phyloP scores from a whole-genome alignment of 768 basidiomycete genomes.

The Lentinula boryana region DNA sequence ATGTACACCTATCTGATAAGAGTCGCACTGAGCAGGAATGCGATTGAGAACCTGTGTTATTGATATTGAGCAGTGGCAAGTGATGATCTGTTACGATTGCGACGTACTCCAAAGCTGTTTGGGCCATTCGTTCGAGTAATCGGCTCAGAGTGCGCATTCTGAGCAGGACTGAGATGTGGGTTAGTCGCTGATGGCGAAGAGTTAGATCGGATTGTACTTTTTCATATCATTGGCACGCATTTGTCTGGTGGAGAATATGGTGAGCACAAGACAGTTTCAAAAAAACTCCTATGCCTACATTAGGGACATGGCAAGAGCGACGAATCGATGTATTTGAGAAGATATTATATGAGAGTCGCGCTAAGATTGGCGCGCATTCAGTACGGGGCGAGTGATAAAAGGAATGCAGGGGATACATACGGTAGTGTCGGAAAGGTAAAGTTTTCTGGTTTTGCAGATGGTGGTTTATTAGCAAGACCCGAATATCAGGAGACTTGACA shows the following conservation, averaged over 20 bases:
- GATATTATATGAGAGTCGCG: not conserved
- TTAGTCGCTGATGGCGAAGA: not conserved
- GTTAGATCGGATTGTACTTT: not conserved
- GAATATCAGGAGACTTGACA: not conserved
- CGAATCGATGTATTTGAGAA: not conserved
- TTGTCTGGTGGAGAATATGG: not conserved
- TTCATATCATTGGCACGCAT: not conserved
- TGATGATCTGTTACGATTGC: constrained; percentile 1
- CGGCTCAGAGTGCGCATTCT: constrained; percentile 43
- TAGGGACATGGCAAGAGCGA: not conserved
- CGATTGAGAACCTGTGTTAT: constrained; percentile 37
- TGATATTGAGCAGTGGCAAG: not conserved
- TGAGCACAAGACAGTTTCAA: not conserved
- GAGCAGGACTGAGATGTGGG: not conserved
- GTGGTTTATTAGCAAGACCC: not conserved
- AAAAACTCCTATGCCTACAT: not conserved
- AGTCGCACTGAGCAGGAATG: constrained; percentile 34
- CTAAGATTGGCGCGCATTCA: not conserved
- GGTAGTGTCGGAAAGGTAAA: not conserved
- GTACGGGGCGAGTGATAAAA: not conserved
- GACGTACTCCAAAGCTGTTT: constrained; percentile 45
- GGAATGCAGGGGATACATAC: not conserved
- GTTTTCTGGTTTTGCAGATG: not conserved
- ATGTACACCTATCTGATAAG: constrained; percentile 39
- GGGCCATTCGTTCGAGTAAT: constrained; percentile 39